Conservation (phyloP, 1,284 basidiomycete genomes). For the Cerrena zonata region DNA sequence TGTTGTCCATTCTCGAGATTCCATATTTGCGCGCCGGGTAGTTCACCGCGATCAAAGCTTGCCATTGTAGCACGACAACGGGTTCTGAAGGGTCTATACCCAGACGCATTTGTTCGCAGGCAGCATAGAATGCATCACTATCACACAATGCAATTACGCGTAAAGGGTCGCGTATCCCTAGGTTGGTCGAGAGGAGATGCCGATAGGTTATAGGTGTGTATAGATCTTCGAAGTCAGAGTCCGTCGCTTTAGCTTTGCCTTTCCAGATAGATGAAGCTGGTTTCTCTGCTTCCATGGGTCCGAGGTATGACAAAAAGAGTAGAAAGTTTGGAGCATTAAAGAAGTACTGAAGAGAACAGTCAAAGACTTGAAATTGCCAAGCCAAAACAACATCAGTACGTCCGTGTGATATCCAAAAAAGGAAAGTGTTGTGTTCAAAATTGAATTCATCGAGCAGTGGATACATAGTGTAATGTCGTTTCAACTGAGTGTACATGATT, state of each 20-base stretch:
- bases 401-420: too few relatives aligned
- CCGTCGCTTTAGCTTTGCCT: constrained; percentile 47
- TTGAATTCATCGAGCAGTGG: too few relatives aligned
- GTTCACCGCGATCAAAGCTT: constrained; percentile 86
- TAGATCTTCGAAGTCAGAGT: constrained; percentile 49
- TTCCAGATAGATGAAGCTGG: constrained; percentile 2
- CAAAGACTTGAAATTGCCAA: too few relatives aligned
- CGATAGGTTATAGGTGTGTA: constrained; percentile 67
- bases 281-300: not conserved
- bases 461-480: too few relatives aligned
- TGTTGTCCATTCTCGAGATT: constrained; percentile 78
- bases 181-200: constrained; percentile 57
- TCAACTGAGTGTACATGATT: too few relatives aligned
- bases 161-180: constrained; percentile 64
- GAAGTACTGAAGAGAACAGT: not conserved
- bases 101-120: constrained; percentile 80
- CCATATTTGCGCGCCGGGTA: constrained; percentile 89
- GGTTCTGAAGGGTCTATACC: constrained; percentile 58
- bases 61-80: constrained; percentile 92
- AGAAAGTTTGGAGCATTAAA: not conserved
- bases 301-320: not conserved
- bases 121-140: constrained; percentile 84
- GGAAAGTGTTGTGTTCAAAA: too few relatives aligned
- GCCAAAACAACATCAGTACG: too few relatives aligned
- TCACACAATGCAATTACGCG: constrained; percentile 87